Conservation (phyloP, 257 asterid species). For the Fraxinus americana region DNA sequence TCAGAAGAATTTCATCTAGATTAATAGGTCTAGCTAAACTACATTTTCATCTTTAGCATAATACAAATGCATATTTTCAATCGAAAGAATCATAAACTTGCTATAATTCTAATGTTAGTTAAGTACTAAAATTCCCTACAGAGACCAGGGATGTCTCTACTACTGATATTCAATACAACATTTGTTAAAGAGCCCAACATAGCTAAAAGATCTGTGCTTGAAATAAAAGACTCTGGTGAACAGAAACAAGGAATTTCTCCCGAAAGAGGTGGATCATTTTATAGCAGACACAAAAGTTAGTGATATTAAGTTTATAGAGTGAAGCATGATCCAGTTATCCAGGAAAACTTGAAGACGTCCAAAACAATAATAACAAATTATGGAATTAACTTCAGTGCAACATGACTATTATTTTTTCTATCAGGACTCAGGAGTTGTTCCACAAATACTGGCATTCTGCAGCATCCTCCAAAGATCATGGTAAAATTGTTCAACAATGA, state of each 20-base stretch:
- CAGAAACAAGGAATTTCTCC: too few species aligned
- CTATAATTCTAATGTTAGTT: neutral
- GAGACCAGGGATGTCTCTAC: neutral
- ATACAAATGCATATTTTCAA: neutral
- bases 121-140: neutral
- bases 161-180: neutral
- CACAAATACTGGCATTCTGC: neutral
- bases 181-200: too few species aligned
- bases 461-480: neutral
- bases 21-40: neutral
- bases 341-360: neutral
- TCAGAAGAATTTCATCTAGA: neutral
- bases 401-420: neutral
- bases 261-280: too few species aligned
- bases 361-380: neutral
- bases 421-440: neutral
- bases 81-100: neutral
- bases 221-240: too few species aligned
- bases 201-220: neutral
- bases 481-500: neutral
- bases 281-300: too few species aligned
- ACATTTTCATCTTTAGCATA: neutral
- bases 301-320: too few species aligned
- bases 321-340: neutral
- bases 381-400: neutral